These are phyloP conservation scores for Taphrina communis DNA, from an alignment of 1,139 yeast species.

Conservation along the genomic window DNA sequence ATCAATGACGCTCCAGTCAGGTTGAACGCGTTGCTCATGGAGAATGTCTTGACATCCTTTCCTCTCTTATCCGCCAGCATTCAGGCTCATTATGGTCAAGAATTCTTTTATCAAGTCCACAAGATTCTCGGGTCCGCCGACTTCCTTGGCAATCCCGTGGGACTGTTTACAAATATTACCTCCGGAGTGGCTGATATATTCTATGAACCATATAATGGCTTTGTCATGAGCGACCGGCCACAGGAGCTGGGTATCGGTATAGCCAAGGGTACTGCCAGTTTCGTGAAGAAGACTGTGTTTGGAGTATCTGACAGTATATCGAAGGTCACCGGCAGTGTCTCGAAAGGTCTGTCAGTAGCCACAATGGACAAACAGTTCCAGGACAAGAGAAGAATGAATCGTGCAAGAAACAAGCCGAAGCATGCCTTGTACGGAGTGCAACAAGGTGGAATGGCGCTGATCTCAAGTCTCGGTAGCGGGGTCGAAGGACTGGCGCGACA, in stretches of 20 bases:
- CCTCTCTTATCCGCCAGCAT: constrained; percentile 75
- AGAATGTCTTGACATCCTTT: constrained; percentile 84
- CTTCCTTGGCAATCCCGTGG: constrained; percentile 95
- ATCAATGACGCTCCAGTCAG: constrained; percentile 96
- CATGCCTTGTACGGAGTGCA: constrained; percentile 90
- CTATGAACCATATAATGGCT: constrained; percentile 97
- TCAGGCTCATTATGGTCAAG: constrained; percentile 87
- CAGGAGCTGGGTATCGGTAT: constrained; percentile 93
- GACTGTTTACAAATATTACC: constrained; percentile 86
- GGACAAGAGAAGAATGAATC: constrained; percentile 71
- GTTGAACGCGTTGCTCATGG: constrained; percentile 83
- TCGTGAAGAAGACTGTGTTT: constrained; percentile 90
- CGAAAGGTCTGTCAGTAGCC: constrained; percentile 90
- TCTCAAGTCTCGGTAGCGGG: constrained; percentile 87
- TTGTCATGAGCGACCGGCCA: constrained; percentile 90
- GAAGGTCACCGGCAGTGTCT: constrained; percentile 89
- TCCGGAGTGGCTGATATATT: constrained; percentile 96
- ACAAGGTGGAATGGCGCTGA: constrained; percentile 84
- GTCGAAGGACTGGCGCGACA: constrained; percentile 87
- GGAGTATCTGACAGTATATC: constrained; percentile 94
- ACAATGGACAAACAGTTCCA: constrained; percentile 88
- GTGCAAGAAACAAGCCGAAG: constrained; percentile 77
- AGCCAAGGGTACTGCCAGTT: constrained; percentile 94
- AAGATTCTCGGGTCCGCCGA: constrained; percentile 96
- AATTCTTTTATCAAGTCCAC: constrained; percentile 88